Percentiles rank a stretch among this genome's conserved stretches.
Conservation (phyloP, 805 yeast species). For the Hemisphaericaspora nanyangensis region DNA sequence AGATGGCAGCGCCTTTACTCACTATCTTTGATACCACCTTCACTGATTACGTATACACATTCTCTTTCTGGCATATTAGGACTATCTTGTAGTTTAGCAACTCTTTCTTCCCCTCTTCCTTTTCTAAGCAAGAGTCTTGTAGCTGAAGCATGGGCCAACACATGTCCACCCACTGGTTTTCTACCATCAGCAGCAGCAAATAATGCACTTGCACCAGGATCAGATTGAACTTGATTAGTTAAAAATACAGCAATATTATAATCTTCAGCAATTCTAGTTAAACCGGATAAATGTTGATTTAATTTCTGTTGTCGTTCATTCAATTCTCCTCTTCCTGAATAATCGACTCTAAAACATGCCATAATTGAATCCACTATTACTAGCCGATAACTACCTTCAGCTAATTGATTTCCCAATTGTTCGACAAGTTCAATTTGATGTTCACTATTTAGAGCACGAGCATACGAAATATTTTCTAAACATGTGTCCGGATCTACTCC, state of each 20-base stretch:
- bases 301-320: constrained; percentile 15
- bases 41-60: constrained; percentile 14
- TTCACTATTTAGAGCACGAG: constrained; percentile 15
- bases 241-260: constrained; percentile 14
- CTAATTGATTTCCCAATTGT: constrained; percentile 11
- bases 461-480: constrained; percentile 14
- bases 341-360: constrained; percentile 16
- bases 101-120: constrained; percentile 15
- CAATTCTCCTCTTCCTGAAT: constrained; percentile 14
- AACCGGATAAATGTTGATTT: constrained; percentile 13
- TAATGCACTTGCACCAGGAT: constrained; percentile 15
- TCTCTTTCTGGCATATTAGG: constrained; percentile 15
- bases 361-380: constrained; percentile 13
- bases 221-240: constrained; percentile 16
- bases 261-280: constrained; percentile 13
- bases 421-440: constrained; percentile 14
- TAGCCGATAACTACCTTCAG: constrained; percentile 12
- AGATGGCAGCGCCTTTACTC: constrained; percentile 3
- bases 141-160: constrained; percentile 14
- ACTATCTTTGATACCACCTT: constrained; percentile 15
- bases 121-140: constrained; percentile 13
- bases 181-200: constrained; percentile 16
- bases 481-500: constrained; percentile 14
- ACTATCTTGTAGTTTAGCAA: constrained; percentile 14
- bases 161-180: constrained; percentile 15